A percentile compares a stretch with the other conserved stretches of the same genome.
Conservation (phyloP, 805 yeast genomes). For the Candida railenensis region DNA sequence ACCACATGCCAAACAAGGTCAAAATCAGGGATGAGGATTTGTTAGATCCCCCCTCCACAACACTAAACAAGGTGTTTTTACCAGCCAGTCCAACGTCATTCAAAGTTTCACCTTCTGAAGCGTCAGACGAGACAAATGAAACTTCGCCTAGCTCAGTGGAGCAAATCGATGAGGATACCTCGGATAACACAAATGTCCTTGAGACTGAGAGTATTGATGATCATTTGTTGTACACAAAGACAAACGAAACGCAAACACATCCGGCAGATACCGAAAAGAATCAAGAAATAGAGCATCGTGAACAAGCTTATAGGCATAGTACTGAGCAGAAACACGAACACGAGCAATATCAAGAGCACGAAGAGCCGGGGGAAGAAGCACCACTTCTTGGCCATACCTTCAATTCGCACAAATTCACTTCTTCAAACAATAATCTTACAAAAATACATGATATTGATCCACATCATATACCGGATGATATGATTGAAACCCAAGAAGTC, state of each 20-base stretch:
- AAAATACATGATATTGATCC: neutral
- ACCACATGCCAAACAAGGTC: neutral
- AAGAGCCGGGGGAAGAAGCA: neutral
- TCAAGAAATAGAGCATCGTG: no score
- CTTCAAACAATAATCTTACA: neutral
- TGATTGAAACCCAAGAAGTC: neutral
- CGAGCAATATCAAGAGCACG: neutral
- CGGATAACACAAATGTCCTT: neutral
- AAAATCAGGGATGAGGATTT: neutral
- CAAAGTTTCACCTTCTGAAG: conserved; percentile 23
- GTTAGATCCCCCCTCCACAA: neutral
- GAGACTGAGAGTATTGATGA: neutral
- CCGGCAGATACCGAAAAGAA: neutral
- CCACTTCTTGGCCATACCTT: neutral
- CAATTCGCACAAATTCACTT: neutral
- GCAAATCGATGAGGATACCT: conserved; percentile 6
- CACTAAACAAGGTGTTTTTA: neutral
- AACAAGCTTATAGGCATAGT: no score
- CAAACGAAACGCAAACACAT: conserved; percentile 1
- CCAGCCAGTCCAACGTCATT: conserved; percentile 26
- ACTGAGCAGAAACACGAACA: neutral
- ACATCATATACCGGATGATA: neutral
- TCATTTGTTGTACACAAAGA: neutral
- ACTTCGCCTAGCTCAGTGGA: conserved; percentile 25
- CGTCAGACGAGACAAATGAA: conserved; percentile 22